Conservation (phyloP, 306 rosid genomes). For the Casuarina cunninghamiana region DNA sequence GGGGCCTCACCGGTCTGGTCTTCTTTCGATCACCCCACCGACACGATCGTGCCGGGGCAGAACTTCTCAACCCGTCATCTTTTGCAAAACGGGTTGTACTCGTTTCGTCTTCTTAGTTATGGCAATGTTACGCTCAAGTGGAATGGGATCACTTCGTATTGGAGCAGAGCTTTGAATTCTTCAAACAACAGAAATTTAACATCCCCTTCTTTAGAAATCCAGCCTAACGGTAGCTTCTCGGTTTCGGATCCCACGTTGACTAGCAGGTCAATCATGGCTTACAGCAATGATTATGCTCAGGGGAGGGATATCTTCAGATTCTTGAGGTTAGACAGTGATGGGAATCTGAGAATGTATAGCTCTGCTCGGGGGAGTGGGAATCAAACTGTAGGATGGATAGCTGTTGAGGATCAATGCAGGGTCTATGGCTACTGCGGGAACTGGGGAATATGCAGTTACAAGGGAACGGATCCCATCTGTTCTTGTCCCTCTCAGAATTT, state of each 20-base stretch:
- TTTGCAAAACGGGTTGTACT: conserved; percentile 54
- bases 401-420: conserved; percentile 62
- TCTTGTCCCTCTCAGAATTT: conserved; percentile 72
- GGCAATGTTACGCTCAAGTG: conserved; percentile 64
- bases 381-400: conserved; percentile 50
- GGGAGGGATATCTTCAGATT: conserved; percentile 42
- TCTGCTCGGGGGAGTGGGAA: conserved; percentile 42
- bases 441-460: conserved; percentile 68
- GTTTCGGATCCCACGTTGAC: conserved; percentile 42
- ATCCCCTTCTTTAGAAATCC: conserved; percentile 44
- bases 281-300: conserved; percentile 63
- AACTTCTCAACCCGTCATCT: conserved; percentile 42
- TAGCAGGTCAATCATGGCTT: conserved; percentile 39
- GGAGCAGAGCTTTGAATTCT: conserved; percentile 55
- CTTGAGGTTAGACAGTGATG: conserved; percentile 63
- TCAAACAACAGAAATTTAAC: conserved; percentile 38
- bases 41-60: conserved; percentile 58
- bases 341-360: conserved; percentile 66
- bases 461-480: conserved; percentile 50
- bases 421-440: conserved; percentile 74
- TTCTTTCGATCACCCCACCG: conserved; percentile 62
- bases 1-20: conserved; percentile 51
- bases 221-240: conserved; percentile 44
- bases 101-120: conserved; percentile 31
- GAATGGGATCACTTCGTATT: conserved; percentile 45